Percentiles rank a stretch among this genome's conserved stretches.
These are phyloP conservation scores for Colletotrichum echinochloae DNA, from an alignment of 2,329 filamentous ascomycete genomes.

Conservation along the genomic window DNA sequence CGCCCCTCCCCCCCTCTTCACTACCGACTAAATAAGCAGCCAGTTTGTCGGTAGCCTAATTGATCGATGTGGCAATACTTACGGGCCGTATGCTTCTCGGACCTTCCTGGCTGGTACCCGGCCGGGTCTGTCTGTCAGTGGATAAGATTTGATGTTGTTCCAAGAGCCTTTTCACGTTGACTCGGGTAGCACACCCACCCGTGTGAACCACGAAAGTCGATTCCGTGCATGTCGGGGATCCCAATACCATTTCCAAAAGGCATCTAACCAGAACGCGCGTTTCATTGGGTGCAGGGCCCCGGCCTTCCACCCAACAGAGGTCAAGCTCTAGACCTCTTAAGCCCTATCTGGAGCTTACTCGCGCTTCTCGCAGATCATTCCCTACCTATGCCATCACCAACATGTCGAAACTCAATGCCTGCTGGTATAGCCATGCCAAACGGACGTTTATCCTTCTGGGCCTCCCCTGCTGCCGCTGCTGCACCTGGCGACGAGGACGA, in stretches of 20 bases:
- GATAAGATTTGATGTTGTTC: constrained; percentile 27
- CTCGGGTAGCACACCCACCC: constrained; percentile 24
- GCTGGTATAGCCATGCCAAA: constrained; percentile 17
- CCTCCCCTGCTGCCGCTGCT: constrained; percentile 1
- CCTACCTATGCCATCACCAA: constrained; percentile 1
- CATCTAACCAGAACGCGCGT: neutral
- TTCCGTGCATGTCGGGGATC: neutral
- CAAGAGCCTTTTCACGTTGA: constrained; percentile 32
- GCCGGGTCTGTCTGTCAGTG: constrained; percentile 24
- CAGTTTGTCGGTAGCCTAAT: too few relatives aligned
- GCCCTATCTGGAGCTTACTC: neutral
- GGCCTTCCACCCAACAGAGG: neutral
- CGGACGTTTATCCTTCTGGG: neutral
- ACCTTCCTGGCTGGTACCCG: neutral
- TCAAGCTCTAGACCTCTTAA: neutral
- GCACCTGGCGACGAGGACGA: neutral
- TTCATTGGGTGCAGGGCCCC: neutral
- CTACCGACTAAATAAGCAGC: neutral
- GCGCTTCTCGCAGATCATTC: neutral
- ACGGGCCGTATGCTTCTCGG: neutral
- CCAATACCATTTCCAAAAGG: neutral
- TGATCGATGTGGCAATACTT: neutral
- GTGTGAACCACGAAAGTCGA: constrained; percentile 19
- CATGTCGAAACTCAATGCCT: constrained; percentile 19
- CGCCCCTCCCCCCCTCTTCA: neutral